phyloP scores from a whole-genome alignment of 495 filamentous ascomycete species.

The Echria macrotheca region DNA sequence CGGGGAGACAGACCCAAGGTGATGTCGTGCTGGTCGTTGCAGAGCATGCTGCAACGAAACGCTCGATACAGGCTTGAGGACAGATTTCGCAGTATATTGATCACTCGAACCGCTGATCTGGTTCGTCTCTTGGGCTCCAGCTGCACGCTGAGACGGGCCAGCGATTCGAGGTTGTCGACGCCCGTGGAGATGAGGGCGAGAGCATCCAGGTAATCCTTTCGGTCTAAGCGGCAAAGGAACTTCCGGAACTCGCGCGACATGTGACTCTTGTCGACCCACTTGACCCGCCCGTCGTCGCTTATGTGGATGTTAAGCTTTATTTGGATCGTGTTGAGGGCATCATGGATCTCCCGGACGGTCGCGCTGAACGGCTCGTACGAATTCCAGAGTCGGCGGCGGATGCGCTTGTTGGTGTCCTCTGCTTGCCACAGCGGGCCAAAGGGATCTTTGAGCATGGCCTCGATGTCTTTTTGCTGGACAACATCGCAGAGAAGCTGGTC shows the following conservation, averaged over 20 bases:
- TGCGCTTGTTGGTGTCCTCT: neutral
- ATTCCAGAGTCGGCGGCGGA: constrained; percentile 1
- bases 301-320: neutral
- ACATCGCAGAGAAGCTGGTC: neutral
- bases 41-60: neutral
- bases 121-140: neutral
- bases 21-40: neutral
- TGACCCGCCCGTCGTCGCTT: constrained; percentile 1
- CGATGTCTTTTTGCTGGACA: neutral
- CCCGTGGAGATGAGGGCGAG: neutral
- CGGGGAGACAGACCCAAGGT: neutral
- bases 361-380: neutral
- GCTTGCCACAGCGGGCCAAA: constrained; percentile 1
- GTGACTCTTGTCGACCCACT: neutral
- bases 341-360: neutral
- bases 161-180: neutral
- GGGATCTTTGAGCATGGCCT: neutral
- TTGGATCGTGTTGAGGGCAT: neutral
- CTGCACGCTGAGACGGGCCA: neutral
- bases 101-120: neutral
- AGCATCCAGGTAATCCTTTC: constrained; percentile 2
- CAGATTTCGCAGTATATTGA: neutral
- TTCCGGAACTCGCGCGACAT: constrained; percentile 1
- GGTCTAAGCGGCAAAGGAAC: constrained; percentile 1
- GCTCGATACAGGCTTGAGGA: neutral